Conservation (phyloP, 2,329 filamentous ascomycete species). For the Fusarium sp. region DNA sequence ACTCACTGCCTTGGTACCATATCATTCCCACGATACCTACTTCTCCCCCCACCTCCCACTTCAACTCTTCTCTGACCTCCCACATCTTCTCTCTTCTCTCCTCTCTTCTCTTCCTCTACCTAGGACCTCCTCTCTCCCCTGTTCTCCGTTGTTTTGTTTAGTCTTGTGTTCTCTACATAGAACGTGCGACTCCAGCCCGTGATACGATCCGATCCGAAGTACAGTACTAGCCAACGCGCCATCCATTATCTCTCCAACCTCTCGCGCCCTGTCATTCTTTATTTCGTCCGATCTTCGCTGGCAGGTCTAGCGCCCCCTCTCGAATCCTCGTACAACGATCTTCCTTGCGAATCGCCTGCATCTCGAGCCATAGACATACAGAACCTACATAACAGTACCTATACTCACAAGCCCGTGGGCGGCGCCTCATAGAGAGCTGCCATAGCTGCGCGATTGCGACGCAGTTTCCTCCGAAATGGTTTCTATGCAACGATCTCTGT, state of each 20-base stretch:
- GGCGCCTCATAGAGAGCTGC: constrained; percentile 46
- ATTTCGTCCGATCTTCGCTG: constrained; percentile 33
- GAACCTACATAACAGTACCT: background rate
- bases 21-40: constrained; percentile 29
- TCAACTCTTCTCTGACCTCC: constrained; percentile 26
- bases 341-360: constrained; percentile 19
- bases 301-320: constrained; percentile 32
- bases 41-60: constrained; percentile 34
- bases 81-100: constrained; percentile 27
- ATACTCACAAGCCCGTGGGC: constrained; percentile 39
- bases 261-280: constrained; percentile 30
- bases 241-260: constrained; percentile 31
- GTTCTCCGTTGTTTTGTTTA: constrained; percentile 23
- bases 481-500: constrained; percentile 71
- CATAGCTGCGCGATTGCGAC: constrained; percentile 51
- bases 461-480: constrained; percentile 61
- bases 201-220: constrained; percentile 22
- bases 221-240: constrained; percentile 20
- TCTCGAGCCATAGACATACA: constrained; percentile 13
- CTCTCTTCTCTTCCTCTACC: constrained; percentile 23
- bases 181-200: constrained; percentile 37
- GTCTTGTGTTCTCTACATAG: constrained; percentile 19
- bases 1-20: constrained; percentile 7
- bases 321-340: constrained; percentile 20
- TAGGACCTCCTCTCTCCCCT: constrained; percentile 19